Evolutionary conservation across 805 yeast species (phyloP), one percentile per base, ranked within the genome.

Genomic region (Candida coleopterorum): DNA sequence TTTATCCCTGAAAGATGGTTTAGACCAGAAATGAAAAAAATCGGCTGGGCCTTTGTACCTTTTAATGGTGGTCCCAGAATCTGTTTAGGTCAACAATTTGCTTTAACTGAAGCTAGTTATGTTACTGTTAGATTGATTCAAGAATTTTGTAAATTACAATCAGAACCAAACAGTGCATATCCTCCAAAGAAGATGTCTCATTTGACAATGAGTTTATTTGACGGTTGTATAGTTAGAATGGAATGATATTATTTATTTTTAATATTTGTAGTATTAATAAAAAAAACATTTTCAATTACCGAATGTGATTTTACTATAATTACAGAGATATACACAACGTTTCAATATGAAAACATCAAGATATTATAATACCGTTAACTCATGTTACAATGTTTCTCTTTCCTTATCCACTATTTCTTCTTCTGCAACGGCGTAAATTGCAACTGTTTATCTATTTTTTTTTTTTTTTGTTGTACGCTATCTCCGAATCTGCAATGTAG

Each of bases 11-110:
- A 64, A 41, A 54, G 70, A 46, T 64, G 70, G 70, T 37, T 39
- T 30, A 46, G 54, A 36, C 58, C 55, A 32, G 54, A 53, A 15
- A 52, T 49, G 25, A 63, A 56, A 37, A 50, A 49, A 35, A 52
- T 60, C 29, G 65, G 70, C 6, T 72, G 77, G 77, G 72, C 70
- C 14, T 72, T 63, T 51, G 51, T 72, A 22, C 77, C 77, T 17
- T 72, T 72, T 56, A 71, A 72, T 46, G 79, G 78, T 28, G 79
- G 79, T 7, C 78, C 78, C 17, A 55, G 79, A 41, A 72, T 73
- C 39, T 73, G 79, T 47, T 55, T 73, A 41, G 79, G 79, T 29
- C 77, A 73, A 58, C 77, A 73, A 52, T 72, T 71, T 53, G 79
- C 78, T 5, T 62, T 73, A 9, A 70, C 75, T 12, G 77, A 73